Conservation (phyloP, 2,329 filamentous ascomycete genomes). For the Hypoxylon sp. region DNA sequence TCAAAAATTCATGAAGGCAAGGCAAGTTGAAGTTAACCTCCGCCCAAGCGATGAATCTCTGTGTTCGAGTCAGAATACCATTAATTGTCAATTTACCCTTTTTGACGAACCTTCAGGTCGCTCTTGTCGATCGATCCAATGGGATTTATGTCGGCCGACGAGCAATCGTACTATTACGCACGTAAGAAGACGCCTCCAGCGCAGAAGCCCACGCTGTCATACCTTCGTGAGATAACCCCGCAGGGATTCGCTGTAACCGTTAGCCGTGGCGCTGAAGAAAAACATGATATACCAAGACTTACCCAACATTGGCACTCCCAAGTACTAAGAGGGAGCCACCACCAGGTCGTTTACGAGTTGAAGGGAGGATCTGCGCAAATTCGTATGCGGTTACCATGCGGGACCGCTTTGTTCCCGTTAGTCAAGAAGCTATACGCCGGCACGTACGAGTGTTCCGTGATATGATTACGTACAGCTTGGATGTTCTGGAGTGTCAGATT, state of each 20-base stretch:
- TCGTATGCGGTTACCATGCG: slow-evolving; percentile 76
- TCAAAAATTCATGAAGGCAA: slow-evolving; percentile 76
- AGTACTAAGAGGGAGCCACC: slow-evolving; percentile 76
- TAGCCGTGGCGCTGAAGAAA: neutral
- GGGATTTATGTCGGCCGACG: slow-evolving; percentile 64
- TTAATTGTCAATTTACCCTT: neutral
- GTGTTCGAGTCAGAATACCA: neutral
- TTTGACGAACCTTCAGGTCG: slow-evolving; percentile 2
- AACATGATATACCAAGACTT: neutral
- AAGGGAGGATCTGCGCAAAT: slow-evolving; percentile 75
- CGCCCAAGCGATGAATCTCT: slow-evolving; percentile 76
- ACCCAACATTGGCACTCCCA: slow-evolving; percentile 62
- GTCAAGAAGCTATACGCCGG: neutral
- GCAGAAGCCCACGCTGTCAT: neutral
- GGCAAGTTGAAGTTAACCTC: slow-evolving; percentile 72
- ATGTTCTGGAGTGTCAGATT: slow-evolving; percentile 78
- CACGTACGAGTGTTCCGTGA: neutral
- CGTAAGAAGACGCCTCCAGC: neutral
- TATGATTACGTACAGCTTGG: slow-evolving; percentile 65
- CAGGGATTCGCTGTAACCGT: slow-evolving; percentile 57
- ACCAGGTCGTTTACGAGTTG: slow-evolving; percentile 68
- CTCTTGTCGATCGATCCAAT: slow-evolving; percentile 74
- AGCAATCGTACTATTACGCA: slow-evolving; percentile 33
- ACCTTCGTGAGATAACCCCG: slow-evolving; percentile 59
- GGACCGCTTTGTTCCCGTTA: neutral